These are phyloP conservation scores for Fraxinus anomala DNA, from an alignment of 257 asterid genomes.

Conservation along the genomic window DNA sequence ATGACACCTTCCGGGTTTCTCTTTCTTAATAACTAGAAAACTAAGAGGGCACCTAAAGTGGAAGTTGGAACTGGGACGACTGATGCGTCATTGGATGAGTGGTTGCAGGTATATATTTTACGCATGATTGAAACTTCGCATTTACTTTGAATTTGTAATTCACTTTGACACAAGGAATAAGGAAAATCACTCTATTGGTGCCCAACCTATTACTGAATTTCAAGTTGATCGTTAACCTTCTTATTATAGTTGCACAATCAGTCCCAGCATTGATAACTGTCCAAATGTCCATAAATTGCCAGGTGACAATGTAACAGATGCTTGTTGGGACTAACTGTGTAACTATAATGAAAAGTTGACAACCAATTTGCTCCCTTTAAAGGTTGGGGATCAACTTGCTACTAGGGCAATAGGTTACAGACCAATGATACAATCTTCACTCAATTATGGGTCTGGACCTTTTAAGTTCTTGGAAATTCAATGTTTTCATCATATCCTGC, in stretches of 20 bases:
- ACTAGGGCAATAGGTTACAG: neutral
- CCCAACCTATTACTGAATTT: neutral
- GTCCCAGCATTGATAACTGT: neutral
- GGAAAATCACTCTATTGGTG: neutral
- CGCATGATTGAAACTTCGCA: neutral
- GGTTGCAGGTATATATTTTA: slow-evolving; percentile 82
- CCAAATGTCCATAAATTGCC: neutral
- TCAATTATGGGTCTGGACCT: neutral
- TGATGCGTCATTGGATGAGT: slow-evolving; percentile 86
- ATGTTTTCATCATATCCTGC: neutral
- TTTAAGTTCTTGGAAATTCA: neutral
- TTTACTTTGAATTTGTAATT: slow-evolving; percentile 8
- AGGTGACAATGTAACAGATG: neutral
- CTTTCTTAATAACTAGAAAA: slow-evolving; percentile 51
- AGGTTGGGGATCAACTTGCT: neutral
- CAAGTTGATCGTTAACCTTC: neutral
- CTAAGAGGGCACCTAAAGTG: slow-evolving; percentile 88
- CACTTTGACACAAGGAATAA: neutral
- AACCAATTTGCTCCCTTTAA: neutral
- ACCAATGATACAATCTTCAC: neutral
- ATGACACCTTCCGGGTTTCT: slow-evolving; percentile 13
- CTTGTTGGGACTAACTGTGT: neutral
- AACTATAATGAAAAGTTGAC: neutral
- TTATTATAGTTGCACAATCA: neutral
- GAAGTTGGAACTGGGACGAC: slow-evolving; percentile 96